These are phyloP conservation scores for Psilocybe tampanensis DNA, from an alignment of 768 basidiomycete genomes.

Conservation along the genomic window DNA sequence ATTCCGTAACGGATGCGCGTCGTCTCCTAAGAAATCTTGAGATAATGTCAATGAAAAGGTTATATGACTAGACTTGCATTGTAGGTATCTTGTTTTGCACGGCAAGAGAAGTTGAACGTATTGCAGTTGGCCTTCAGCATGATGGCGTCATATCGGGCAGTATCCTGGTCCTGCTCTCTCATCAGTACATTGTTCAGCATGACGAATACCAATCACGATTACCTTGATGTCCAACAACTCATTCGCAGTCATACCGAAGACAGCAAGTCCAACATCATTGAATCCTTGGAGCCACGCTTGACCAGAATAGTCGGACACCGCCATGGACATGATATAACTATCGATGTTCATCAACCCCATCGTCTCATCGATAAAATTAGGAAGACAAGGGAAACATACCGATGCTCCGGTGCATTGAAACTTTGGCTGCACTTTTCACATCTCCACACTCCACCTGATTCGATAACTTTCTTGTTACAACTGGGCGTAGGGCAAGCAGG, in stretches of 20 bases:
- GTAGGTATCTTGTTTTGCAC: conserved; percentile 85
- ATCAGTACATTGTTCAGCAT: background rate
- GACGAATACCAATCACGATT: background rate
- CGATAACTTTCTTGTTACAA: conserved; percentile 90
- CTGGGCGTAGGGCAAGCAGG: conserved; percentile 81
- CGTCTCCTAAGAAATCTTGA: conserved; percentile 55
- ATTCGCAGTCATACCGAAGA: conserved; percentile 81
- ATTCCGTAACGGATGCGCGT: conserved; percentile 84
- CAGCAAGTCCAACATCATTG: conserved; percentile 81
- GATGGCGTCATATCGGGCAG: conserved; percentile 50
- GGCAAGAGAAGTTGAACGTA: conserved; percentile 81
- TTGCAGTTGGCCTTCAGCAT: conserved; percentile 68
- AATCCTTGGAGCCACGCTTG: conserved; percentile 95
- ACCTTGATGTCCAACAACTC: conserved; percentile 79
- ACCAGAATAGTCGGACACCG: conserved; percentile 86
- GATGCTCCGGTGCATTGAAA: conserved; percentile 72
- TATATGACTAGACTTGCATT: conserved; percentile 54
- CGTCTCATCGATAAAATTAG: conserved; percentile 1
- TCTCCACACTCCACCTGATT: conserved; percentile 71
- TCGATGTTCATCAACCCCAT: background rate
- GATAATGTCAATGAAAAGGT: background rate
- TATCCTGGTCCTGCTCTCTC: conserved; percentile 14
- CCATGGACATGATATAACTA: conserved; percentile 83
- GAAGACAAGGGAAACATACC: conserved; percentile 51
- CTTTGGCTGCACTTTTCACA: conserved; percentile 91